Evolutionary conservation across 164 flowering plant species (phyloP), one percentile per base, ranked within the genome.

Genomic region (Protea cynaroides): DNA sequence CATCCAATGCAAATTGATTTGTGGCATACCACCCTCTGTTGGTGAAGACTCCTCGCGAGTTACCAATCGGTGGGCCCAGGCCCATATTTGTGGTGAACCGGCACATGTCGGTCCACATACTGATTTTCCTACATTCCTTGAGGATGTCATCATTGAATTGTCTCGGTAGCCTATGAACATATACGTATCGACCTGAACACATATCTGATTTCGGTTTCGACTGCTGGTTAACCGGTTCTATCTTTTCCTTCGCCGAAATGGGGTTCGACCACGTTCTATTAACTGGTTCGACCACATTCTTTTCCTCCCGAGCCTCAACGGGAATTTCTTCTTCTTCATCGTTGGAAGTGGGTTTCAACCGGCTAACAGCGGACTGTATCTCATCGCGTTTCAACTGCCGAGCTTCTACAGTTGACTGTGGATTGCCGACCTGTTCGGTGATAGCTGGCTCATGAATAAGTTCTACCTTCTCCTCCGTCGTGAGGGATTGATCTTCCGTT

Each of bases 81-180:
- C 81, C 78, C 5, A 21, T 25, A 49, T 78, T 78, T 0, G 38
- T 38, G 7, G 69, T 29, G 57, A 38, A 59, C 2, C 67, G 71
- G 37, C 83, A 79, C 70, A 74, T 69, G 50, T 79, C 66, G 22
- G 46, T 47, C 67, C 71, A 70, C 1, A 58, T 38, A 4, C 23
- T 53, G 5, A 79, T 64, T 7, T 24, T 40, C 0, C 61, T 47
- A 63, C 83, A 79, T 25, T 74, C 58, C 0, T 14, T 25, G 34
- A 79, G 36, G 18, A 79, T 43, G 0, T 67, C 78, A 0, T 56
- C 22, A 60, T 79, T 79, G 71, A 76, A 79, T 49, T 49, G 22
- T 0, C 43, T 9, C 0, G 79, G 79, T n/a, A 76, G 68, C 19
- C 64, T 22, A 34, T 72, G 66, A 15, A 69, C 59, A 25, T 69